Evolutionary conservation across 176 grass and related monocot genomes (phyloP), one percentile per base, ranked within the genome.

Genomic region (Phragmites australis): DNA sequence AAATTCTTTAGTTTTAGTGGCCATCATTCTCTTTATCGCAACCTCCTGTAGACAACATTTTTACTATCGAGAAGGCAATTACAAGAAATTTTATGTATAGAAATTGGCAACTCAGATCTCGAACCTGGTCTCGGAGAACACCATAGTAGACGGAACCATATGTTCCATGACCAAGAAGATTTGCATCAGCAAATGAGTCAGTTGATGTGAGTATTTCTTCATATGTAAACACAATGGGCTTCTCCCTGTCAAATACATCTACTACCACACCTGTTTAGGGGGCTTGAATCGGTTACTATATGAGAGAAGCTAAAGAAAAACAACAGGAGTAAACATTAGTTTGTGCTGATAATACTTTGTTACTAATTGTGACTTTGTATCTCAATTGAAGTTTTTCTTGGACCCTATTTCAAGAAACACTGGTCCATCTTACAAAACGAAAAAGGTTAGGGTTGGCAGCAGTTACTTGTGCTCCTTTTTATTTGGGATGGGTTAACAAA

Each of bases 101-200:
- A 83, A 73, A 88, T 40, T 56, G 9, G 21, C 4, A 41, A 32
- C 13, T 85, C 45, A 16, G 11, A 73, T 49, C 42, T 45, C 79
- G 43, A 40, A 99, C 96, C 96, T 99, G 96, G 41, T 99, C 92
- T 51, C 92, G 87, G 81, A 99, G 92, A 80, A 93, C 86, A 75
- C 92, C 96, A 48, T 95, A 99, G 74, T 95, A 99, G 48, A 99
- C 96, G 82, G 92, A 93, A 64, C 96, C 92, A 86, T 99, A 99
- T 91, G 88, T 95, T 42, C 96, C 96, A 84, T 95, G 96, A 53
- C 96, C 96, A 80, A 99, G 86, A 76, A 93, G 77, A 90, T 99
- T 99, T 78, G 92, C 85, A 88, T 99, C 96, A 72, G 88, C 85
- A 87, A 99, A 99, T 69, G 87, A 89, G 82, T 95, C 88, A 21